Conservation (phyloP, 208 protist species). For the Leishmania guyanensis region DNA sequence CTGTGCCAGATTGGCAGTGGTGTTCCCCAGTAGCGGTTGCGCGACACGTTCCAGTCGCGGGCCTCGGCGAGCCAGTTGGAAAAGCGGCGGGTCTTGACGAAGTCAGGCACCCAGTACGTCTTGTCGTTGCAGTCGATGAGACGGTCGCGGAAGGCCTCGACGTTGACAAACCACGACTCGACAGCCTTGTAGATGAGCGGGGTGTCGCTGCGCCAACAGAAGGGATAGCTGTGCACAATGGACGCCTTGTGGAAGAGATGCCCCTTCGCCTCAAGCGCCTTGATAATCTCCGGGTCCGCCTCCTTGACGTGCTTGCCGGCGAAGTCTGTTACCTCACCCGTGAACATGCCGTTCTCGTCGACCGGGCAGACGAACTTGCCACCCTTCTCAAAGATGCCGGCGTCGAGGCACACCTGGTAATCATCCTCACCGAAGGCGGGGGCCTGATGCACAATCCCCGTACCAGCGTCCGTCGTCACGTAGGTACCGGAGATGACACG, state of each 20-base stretch:
- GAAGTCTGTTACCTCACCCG: conserved; percentile 95
- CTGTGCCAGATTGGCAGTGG: conserved; percentile 99
- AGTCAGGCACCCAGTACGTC: conserved; percentile 98
- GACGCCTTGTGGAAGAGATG: conserved; percentile 89
- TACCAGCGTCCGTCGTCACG: conserved; percentile 98
- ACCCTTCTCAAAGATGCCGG: conserved; percentile 94
- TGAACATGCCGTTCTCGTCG: conserved; percentile 98
- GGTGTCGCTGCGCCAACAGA: conserved; percentile 99
- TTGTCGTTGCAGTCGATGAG: conserved; percentile 95
- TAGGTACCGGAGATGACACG: conserved; percentile 95
- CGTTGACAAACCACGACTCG: conserved; percentile 99
- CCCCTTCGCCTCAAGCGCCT: conserved; percentile 91
- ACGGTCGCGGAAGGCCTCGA: conserved; percentile 96
- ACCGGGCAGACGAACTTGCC: conserved; percentile 96
- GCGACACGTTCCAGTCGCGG: conserved; percentile 98
- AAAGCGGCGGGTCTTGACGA: conserved; percentile 98
- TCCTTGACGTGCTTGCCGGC: conserved; percentile 97
- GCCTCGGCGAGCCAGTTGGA: conserved; percentile 99
- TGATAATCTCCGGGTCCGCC: conserved; percentile 95
- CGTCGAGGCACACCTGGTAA: conserved; percentile 95
- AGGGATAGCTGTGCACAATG: conserved; percentile 99
- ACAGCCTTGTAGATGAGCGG: conserved; percentile 98
- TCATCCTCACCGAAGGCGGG: conserved; percentile 99
- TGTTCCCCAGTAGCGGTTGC: conserved; percentile 99
- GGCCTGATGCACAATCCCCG: conserved; percentile 99